These are phyloP conservation scores for Sorghum bicolor DNA, from an alignment of 176 grass and related monocot genomes.

Conservation along the genomic window Sorghum_bicolor_NCBIv3 NC_012878.2:56689001-56689500, in stretches of 20 bases:
- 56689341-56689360: conserved; percentile 84
- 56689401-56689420: conserved; percentile 81
- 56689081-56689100: not conserved
- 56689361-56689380: conserved; percentile 85
- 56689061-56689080: not conserved
- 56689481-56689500: conserved; percentile 66
- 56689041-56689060: not conserved
- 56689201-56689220: no score
- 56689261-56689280: not conserved
- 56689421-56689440: conserved; percentile 49
- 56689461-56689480: conserved; percentile 65
- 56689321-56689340: conserved; percentile 88
- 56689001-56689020: not conserved
- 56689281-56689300: not conserved
- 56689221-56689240: not conserved
- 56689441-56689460: conserved; percentile 81
- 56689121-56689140: not conserved
- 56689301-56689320: conserved; percentile 6
- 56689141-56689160: not conserved
- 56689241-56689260: not conserved
- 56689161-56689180: not conserved
- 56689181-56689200: not conserved
- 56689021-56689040: not conserved
- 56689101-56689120: not conserved
- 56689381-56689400: conserved; percentile 57